Conservation (phyloP, 441 rosid genomes). For the Bruguiera hainesii region DNA sequence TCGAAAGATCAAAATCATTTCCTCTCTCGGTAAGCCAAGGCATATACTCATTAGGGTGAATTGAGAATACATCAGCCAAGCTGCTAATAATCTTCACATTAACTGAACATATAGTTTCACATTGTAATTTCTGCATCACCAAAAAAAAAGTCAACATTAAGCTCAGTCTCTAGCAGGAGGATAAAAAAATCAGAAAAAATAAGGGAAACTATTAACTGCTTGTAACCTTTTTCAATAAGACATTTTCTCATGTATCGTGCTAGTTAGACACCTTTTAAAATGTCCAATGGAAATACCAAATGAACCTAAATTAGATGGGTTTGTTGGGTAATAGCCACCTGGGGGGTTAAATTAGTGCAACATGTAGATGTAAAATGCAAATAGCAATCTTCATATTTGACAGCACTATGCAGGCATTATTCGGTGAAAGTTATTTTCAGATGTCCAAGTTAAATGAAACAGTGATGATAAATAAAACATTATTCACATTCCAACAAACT, state of each 20-base stretch:
- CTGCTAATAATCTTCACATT: conserved; percentile 62
- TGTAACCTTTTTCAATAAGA: not conserved
- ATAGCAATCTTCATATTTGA: no score
- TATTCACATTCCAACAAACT: no score
- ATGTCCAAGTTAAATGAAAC: no score
- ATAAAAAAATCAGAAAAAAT: not conserved
- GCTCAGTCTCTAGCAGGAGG: conserved; percentile 2
- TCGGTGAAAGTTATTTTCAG: no score
- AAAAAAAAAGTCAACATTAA: conserved; percentile 13
- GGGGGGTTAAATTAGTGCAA: no score
- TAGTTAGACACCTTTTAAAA: conserved; percentile 12
- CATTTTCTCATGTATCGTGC: conserved; percentile 3
- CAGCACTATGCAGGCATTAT: no score
- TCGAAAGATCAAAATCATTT: conserved; percentile 47
- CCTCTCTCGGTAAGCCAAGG: conserved; percentile 59
- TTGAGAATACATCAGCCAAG: conserved; percentile 54
- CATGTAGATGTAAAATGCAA: no score
- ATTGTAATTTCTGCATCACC: conserved; percentile 50
- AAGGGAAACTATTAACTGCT: not conserved
- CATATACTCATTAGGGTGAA: conserved; percentile 46
- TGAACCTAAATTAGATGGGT: not conserved
- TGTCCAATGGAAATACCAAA: not conserved
- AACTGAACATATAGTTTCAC: conserved; percentile 42
- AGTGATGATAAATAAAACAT: no score
- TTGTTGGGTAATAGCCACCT: no score